phyloP scores from a whole-genome alignment of 2,329 filamentous ascomycete genomes.

The Aspergillus fumigatiaffinis region DNA sequence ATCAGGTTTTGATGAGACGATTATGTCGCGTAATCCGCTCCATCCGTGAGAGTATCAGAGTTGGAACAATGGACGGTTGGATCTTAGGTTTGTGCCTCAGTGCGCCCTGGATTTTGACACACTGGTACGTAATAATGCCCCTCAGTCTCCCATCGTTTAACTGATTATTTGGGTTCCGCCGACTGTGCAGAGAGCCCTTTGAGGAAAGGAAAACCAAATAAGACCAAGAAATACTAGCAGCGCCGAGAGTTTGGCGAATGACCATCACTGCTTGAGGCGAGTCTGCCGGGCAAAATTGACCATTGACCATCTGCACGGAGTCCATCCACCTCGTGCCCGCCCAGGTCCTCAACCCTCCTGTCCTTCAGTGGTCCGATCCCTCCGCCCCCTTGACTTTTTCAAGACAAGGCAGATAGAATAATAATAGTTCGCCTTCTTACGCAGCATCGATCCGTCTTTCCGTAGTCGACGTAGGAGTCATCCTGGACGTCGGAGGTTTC shows the following conservation, averaged over 20 bases:
- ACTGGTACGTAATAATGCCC: background rate
- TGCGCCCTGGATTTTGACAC: background rate
- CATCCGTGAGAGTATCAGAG: background rate
- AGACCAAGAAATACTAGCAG: background rate
- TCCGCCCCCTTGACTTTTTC: background rate
- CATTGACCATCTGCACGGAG: background rate
- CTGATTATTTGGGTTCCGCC: background rate
- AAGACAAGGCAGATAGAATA: background rate
- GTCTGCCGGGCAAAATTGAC: background rate
- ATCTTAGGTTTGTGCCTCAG: background rate
- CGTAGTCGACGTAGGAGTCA: background rate
- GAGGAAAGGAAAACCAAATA: background rate
- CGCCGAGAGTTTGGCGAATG: background rate
- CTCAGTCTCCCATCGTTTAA: background rate
- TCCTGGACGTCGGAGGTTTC: background rate
- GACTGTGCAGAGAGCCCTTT: background rate
- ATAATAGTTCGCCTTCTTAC: background rate
- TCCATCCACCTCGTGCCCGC: background rate
- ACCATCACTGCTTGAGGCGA: background rate
- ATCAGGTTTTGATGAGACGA: conserved; percentile 8
- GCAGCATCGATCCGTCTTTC: background rate
- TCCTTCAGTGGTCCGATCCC: background rate
- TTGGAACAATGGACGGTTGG: background rate
- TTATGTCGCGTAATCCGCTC: conserved; percentile 16
- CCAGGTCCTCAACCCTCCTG: background rate